These are phyloP conservation scores for Coemansia sp. DNA, from an alignment of 371 early-diverging fungal genomes.

Conservation along the genomic window DNA sequence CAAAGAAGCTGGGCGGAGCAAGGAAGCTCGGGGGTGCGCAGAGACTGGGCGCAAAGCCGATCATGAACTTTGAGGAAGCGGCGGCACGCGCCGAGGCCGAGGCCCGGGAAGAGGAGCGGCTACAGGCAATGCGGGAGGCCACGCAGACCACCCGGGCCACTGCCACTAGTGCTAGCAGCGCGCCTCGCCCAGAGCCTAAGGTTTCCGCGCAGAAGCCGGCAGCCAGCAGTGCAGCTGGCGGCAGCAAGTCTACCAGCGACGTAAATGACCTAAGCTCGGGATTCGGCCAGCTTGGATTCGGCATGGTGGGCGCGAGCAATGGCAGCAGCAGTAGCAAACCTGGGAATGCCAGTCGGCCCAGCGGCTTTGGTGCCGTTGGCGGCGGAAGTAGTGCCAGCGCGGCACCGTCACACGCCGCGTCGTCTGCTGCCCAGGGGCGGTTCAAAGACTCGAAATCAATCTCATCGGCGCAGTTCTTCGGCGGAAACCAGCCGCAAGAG, in stretches of 20 bases:
- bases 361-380: conserved; percentile 32
- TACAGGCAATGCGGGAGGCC: conserved; percentile 37
- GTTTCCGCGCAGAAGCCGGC: not conserved
- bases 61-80: conserved; percentile 89
- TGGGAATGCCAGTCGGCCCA: conserved; percentile 11
- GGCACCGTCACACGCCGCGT: not conserved
- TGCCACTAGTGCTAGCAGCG: not conserved
- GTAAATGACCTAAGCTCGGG: conserved; percentile 81
- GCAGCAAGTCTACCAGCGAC: conserved; percentile 47
- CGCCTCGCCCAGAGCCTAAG: not conserved
- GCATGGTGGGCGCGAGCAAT: conserved; percentile 40
- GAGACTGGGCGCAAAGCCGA: conserved; percentile 78
- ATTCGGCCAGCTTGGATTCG: conserved; percentile 74
- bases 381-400: not conserved
- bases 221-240: not conserved
- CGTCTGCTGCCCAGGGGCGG: conserved; percentile 2
- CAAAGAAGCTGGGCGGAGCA: conserved; percentile 38
- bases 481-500: conserved; percentile 14
- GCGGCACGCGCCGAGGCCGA: conserved; percentile 88
- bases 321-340: not conserved
- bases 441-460: conserved; percentile 21
- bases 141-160: conserved; percentile 7
- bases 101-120: conserved; percentile 58
- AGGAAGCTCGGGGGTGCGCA: conserved; percentile 56
- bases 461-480: conserved; percentile 16